Evolutionary conservation across 305 asterid genomes (phyloP).

Genomic region (Solanum chacoense): DNA sequence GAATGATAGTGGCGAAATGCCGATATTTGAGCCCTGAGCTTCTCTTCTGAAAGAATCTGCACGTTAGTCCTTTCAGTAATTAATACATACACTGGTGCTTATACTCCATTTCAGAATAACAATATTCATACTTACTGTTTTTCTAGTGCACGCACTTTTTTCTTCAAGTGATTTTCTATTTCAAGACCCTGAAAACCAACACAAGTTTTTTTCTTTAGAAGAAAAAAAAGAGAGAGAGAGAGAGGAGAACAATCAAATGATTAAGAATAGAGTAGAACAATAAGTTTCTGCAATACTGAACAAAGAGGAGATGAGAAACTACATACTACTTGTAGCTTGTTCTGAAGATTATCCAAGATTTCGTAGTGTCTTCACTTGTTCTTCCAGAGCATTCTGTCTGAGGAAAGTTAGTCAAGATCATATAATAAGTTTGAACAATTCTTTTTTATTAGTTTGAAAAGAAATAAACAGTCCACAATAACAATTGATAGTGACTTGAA

Average conservation of each 20-base stretch:
- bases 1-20: slow-evolving; percentile 40
- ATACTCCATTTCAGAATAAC: slow-evolving; percentile 1
- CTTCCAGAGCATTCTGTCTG: slow-evolving; percentile 89
- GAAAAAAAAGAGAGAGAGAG: not conserved
- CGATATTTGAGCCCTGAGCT: slow-evolving; percentile 43
- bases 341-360: slow-evolving; percentile 49
- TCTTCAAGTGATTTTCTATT: slow-evolving; percentile 83
- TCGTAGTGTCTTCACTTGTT: slow-evolving; percentile 61
- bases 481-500: not conserved
- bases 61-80: slow-evolving; percentile 6
- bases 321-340: slow-evolving; percentile 62
- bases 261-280: slow-evolving; percentile 10
- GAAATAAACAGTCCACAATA: not conserved
- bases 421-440: slow-evolving; percentile 1
- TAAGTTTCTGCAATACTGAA: not conserved
- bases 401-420: slow-evolving; percentile 36
- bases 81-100: slow-evolving; percentile 2
- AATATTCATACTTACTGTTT: slow-evolving; percentile 49
- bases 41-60: slow-evolving; percentile 50
- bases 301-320: not conserved
- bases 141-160: slow-evolving; percentile 47
- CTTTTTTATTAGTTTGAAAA: not conserved
- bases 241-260: slow-evolving; percentile 4
- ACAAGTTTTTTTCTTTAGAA: not conserved
- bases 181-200: slow-evolving; percentile 63